Base-by-base conservation (phyloP, 1,139 yeast species). In the Zygoascus meyerae region DNA sequence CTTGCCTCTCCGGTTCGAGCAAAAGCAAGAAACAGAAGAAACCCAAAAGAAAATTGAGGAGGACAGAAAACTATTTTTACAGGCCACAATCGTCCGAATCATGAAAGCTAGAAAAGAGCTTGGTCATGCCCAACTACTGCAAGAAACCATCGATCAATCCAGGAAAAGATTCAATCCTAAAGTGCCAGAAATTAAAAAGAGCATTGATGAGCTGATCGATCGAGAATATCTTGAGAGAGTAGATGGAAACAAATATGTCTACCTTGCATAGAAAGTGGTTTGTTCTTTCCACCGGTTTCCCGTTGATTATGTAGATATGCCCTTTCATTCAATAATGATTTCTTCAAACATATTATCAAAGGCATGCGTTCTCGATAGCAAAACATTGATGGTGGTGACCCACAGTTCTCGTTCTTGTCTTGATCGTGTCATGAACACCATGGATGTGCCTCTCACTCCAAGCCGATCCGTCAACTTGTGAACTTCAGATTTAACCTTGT, bases 41-140 rank as follows among this genome's bases (percentile, higher is more conserved):
- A 81, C 95, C 1, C 83, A 79, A 58, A 83, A 83, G 66, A 95
- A 89, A 62, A 79, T 92, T 53, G 89, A 83, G 57, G 92, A 87
- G 60, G 86, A 89, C 51, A 79, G 97, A 59, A 86, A 83, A 70
- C 79, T 85, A 62, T 83, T 83, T 68, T 74, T 92, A 59, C 86
- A 89, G 62, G 96, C 97, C 1, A 86, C 95, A 60, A 87, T 92
- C 67, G 98, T 92, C 40, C 78, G 98, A 60, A 86, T 92, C 60
- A 92, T 92, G 97, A 92, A 92, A 70, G 90, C 95, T 1, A 78
- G 97, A 61, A 85, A 89, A 66, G 75, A 74, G 44, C 73, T 87
- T 57, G 79, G 80, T 53, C 97, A 89, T 63, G 84, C 83, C 44
- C 82, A 82, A 46, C 74, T 92, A 60, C 81, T 90, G 45, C 87